Evolutionary conservation across 2,329 filamentous ascomycete genomes (phyloP).

Genomic region (Xylaria digitata): DNA sequence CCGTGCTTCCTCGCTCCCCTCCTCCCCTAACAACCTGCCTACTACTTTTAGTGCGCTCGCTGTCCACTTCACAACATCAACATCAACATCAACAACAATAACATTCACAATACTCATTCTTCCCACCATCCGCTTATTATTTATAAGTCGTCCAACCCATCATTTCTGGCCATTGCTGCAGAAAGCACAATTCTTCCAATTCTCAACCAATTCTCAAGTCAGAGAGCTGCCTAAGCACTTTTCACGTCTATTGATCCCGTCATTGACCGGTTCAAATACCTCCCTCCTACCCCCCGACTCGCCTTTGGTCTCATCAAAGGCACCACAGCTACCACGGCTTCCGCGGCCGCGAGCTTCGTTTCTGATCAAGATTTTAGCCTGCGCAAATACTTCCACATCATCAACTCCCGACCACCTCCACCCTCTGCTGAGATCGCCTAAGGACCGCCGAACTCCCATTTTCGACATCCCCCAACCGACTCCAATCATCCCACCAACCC

Average conservation of each 20-base stretch:
- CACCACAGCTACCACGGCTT: constrained; percentile 70
- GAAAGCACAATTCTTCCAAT: not conserved
- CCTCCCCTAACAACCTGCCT: constrained; percentile 2
- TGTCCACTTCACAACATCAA: constrained; percentile 10
- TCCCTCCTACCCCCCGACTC: constrained; percentile 45
- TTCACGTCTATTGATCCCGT: constrained; percentile 20
- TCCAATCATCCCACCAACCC: constrained; percentile 68
- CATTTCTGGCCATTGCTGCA: not conserved
- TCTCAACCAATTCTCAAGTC: not conserved
- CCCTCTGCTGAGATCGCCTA: constrained; percentile 61
- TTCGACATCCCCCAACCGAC: constrained; percentile 62
- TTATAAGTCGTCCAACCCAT: too few relatives aligned
- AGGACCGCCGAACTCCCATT: constrained; percentile 60
- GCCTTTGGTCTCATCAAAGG: constrained; percentile 78
- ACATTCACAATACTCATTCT: not conserved
- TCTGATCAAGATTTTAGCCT: constrained; percentile 78
- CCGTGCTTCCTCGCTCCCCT: constrained; percentile 6
- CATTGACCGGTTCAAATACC: constrained; percentile 21
- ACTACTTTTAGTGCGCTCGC: not conserved
- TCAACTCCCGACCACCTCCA: constrained; percentile 73
- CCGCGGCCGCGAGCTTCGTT: constrained; percentile 69
- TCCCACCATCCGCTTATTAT: too few relatives aligned
- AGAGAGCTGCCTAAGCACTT: not conserved
- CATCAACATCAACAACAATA: not conserved
- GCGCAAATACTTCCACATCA: constrained; percentile 72